phyloP scores from a whole-genome alignment of 208 protist genomes.

The Sergeia podlipaevii region DNA sequence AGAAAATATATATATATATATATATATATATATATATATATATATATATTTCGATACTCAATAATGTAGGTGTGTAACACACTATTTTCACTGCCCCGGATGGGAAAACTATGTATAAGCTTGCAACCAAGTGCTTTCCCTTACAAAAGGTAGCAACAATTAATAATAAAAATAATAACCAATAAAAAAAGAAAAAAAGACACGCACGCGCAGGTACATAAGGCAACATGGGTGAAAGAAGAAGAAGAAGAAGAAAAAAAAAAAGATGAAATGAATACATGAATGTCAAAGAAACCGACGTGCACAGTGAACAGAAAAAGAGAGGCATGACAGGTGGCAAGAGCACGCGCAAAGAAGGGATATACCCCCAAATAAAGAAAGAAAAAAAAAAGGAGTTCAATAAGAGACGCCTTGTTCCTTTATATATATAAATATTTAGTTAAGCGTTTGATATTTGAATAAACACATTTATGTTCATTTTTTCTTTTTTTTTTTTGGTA shows the following conservation, averaged over 20 bases:
- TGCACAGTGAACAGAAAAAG: too few species aligned
- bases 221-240: background rate
- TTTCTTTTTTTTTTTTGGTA: conserved; percentile 11
- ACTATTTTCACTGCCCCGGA: too few species aligned
- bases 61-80: too few species aligned
- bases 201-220: too few species aligned
- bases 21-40: too few species aligned
- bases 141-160: too few species aligned
- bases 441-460: conserved; percentile 3
- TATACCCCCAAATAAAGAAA: conserved; percentile 13
- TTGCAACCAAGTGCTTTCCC: too few species aligned
- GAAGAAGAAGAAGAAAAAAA: conserved; percentile 6
- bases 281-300: too few species aligned
- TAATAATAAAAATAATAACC: background rate
- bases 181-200: background rate
- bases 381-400: conserved; percentile 12
- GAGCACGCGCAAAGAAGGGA: background rate
- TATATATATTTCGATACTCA: too few species aligned
- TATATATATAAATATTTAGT: conserved; percentile 13
- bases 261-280: conserved; percentile 1
- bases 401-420: conserved; percentile 11
- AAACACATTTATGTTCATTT: background rate
- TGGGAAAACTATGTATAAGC: too few species aligned
- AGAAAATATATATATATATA: too few species aligned
- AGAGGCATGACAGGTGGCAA: background rate